These are phyloP conservation scores for Rhynchosporium agropyri DNA, from an alignment of 2,329 filamentous ascomycete species.

Conservation along the genomic window DNA sequence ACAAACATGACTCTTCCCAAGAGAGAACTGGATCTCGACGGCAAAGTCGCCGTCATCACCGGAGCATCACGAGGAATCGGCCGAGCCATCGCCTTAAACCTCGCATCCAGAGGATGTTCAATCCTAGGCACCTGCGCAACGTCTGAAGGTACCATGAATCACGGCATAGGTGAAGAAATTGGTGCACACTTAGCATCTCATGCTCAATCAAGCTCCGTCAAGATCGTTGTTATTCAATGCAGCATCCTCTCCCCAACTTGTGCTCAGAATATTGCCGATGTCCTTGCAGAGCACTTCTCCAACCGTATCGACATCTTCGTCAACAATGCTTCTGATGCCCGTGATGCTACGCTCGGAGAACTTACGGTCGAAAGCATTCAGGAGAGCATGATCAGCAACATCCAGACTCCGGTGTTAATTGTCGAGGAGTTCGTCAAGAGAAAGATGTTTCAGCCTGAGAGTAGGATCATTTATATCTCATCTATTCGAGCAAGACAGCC, in stretches of 20 bases:
- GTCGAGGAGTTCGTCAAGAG: conserved; percentile 43
- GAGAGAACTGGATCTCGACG: conserved; percentile 50
- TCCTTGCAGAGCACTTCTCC: conserved; percentile 33
- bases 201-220: conserved; percentile 22
- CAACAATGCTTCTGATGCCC: conserved; percentile 42
- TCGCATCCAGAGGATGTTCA: conserved; percentile 64
- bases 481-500: conserved; percentile 42
- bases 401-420: conserved; percentile 44
- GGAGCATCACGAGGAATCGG: conserved; percentile 69
- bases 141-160: conserved; percentile 33
- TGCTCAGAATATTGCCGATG: conserved; percentile 38
- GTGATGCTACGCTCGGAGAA: conserved; percentile 40
- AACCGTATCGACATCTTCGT: conserved; percentile 43
- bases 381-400: conserved; percentile 42
- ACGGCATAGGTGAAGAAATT: conserved; percentile 35
- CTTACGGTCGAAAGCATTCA: conserved; percentile 40
- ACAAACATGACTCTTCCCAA: neutral
- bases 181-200: conserved; percentile 29
- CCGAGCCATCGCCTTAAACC: conserved; percentile 66
- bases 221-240: conserved; percentile 40
- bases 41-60: conserved; percentile 70
- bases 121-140: conserved; percentile 47
- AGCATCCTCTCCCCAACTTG: conserved; percentile 41
- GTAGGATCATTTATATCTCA: conserved; percentile 45
- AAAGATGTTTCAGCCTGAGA: conserved; percentile 41